Evolutionary conservation across 1,284 basidiomycete genomes (phyloP).

Genomic region (Mycena sp.): DNA sequence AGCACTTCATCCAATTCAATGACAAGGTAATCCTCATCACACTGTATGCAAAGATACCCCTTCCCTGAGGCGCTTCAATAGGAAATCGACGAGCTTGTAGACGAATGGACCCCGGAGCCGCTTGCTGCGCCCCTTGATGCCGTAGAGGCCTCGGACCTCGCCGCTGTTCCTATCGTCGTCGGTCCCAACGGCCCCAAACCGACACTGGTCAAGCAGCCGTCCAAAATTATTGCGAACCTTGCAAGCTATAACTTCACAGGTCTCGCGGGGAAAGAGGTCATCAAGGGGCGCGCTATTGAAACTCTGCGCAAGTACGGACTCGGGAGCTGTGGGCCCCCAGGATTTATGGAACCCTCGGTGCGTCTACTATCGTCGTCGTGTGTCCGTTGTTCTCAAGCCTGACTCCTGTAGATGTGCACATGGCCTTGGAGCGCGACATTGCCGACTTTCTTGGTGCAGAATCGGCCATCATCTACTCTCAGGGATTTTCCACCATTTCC

Average conservation of each 20-base stretch:
- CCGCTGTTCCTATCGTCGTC: conserved; percentile 79
- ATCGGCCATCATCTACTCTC: conserved; percentile 92
- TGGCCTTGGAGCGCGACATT: conserved; percentile 88
- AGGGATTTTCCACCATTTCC: conserved; percentile 91
- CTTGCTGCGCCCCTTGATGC: conserved; percentile 73
- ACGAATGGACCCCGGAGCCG: conserved; percentile 94
- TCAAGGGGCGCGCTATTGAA: conserved; percentile 89
- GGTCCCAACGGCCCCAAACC: conserved; percentile 89
- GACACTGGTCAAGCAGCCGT: conserved; percentile 61
- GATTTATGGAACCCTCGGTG: conserved; percentile 96
- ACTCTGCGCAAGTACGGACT: conserved; percentile 94
- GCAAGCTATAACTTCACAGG: conserved; percentile 95
- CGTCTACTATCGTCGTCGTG: conserved; percentile 13
- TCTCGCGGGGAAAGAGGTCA: conserved; percentile 86
- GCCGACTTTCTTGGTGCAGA: conserved; percentile 93
- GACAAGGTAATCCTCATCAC: conserved; percentile 77
- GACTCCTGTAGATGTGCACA: conserved; percentile 83
- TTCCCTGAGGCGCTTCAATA: conserved; percentile 45
- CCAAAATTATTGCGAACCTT: conserved; percentile 87
- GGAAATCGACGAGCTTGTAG: conserved; percentile 97
- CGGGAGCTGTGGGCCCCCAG: conserved; percentile 95
- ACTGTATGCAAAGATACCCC: background rate
- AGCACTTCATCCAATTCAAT: conserved; percentile 90
- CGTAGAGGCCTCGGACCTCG: conserved; percentile 76
- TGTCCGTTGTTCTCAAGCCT: background rate